Base-by-base conservation (phyloP, 23 red algal genomes). In the Gracilaria gracilis region DNA sequence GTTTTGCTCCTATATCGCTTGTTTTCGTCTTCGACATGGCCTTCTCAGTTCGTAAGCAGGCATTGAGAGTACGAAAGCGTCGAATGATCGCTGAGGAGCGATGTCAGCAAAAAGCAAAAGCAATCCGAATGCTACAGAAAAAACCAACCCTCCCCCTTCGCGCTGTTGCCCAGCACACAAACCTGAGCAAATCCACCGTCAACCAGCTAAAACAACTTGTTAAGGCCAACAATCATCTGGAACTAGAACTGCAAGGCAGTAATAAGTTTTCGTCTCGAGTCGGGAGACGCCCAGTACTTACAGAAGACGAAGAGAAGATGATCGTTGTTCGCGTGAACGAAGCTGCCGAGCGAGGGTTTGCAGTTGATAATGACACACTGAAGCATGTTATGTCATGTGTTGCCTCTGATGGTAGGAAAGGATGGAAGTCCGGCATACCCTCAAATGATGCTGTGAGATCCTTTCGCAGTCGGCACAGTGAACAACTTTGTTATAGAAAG, bases 221-320 rank as follows among this genome's bases (percentile, higher is more conserved):
- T 13, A 36, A 67, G 9, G 32, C 5, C 25, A 67, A 29, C 33
- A 31, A 67, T n/a, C n/a, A n/a, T n/a, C n/a, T n/a, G n/a, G n/a
- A n/a, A n/a, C n/a, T n/a, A n/a, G n/a, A n/a, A n/a, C n/a, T n/a
- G 21, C 24, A 31, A 33, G 20, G 62, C 11, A 2, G 33, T 9
- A 1, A 12, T 40, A 46, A 4, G 11, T 11, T 11, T 4, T 40
- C 20, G 9, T 73, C 38, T 23, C 9, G 28, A 1, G 20, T 20
- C 4, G 35, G 38, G 0, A 15, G 67, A 7, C 31, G 20, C 2
- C 21, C 67, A 9, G 34, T 73, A 44, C 67, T 40, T 6, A 73
- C 67, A 73, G 4, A 16, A 27, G 81, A 85, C n/a, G 58, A 65
- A 67, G 81, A 85, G 32, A 38, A 67, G 1, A 4, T 58, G 7